Evolutionary conservation across 192 early-diverging fungal genomes (phyloP), one percentile per base, ranked within the genome.

Genomic region (Backusella australiensis): DNA sequence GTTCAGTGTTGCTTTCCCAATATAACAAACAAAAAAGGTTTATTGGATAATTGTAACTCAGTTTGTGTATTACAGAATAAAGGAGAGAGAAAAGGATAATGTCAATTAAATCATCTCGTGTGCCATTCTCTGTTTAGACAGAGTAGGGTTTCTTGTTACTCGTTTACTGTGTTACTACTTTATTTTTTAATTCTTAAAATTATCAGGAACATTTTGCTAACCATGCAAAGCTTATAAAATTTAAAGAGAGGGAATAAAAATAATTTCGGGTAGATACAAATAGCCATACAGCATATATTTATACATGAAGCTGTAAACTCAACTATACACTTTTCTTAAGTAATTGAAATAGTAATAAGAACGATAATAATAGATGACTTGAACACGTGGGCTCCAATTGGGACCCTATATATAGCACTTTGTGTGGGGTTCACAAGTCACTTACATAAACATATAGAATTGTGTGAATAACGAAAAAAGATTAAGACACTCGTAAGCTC

Each of bases 31-130:
- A 63, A 63, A 63, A 63, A 26, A 17, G 15, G 12, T 56, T 14
- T 26, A 63, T 29, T 63, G 56, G 56, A 29, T 63, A 9, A 23
- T 63, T 26, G 8, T 23, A 63, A 63, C 56, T 63, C 56, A 63
- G 56, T 29, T 63, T 9, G 26, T 63, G 56, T 29, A 63, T 63
- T 11, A 63, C 56, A 63, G 12, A 63, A 63, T 3, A 29, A 2
- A 29, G 56, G 23, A 56, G 9, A 29, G 12, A 29, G 19, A n/a
- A 6, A 21, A 8, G 8, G 19, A 23, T 2, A 63, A 63, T 63
- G 56, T 63, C 56, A 63, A 63, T n/a, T 63, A 63, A 49, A n/a
- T 49, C 46, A 49, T 49, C 46, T 49, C 46, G 46, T 49, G 46
- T 49, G 19, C 17, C 46, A n/a, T 49, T 49, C 46, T 49, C 46